Evolutionary conservation across 2,329 filamentous ascomycete genomes (phyloP).

Genomic region (Colletotrichum karsti): DNA sequence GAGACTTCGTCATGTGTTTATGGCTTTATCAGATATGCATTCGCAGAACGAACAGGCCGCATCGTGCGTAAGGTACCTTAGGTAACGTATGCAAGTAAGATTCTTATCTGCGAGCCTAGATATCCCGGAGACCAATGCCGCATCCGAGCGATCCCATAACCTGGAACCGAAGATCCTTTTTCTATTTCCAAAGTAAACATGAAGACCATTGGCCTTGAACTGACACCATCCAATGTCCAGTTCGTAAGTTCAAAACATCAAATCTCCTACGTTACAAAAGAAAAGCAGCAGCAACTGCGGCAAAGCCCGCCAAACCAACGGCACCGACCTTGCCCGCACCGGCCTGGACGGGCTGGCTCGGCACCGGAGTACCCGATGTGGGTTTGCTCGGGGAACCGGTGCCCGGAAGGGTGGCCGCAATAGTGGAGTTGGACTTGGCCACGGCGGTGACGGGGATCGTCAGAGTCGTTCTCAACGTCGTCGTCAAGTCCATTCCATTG

Average conservation of each 20-base stretch:
- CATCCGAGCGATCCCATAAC: background rate
- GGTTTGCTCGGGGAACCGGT: slow-evolving; percentile 11
- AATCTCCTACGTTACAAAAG: slow-evolving; percentile 4
- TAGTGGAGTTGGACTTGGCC: slow-evolving; percentile 21
- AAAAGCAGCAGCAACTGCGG: slow-evolving; percentile 32
- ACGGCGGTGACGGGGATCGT: slow-evolving; percentile 7
- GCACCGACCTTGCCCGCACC: slow-evolving; percentile 24
- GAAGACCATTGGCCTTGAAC: background rate
- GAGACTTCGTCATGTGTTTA: background rate
- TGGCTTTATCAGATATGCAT: background rate
- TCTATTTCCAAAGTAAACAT: background rate
- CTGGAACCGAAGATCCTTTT: background rate
- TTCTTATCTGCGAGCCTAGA: background rate
- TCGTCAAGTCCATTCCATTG: background rate
- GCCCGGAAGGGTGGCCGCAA: background rate
- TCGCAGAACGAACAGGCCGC: background rate
- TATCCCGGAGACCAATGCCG: background rate
- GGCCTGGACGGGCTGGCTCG: slow-evolving; percentile 26
- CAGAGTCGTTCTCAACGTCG: slow-evolving; percentile 11
- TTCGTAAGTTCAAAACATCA: background rate
- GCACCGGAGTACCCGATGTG: background rate
- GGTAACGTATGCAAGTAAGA: background rate
- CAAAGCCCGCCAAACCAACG: slow-evolving; percentile 17
- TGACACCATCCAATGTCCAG: background rate
- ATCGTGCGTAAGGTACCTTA: too few relatives aligned